A percentile compares a stretch with the other conserved stretches of the same genome.
These are phyloP conservation scores for Penicillium silybi DNA, from an alignment of 495 filamentous ascomycete genomes.

Conservation along the genomic window DNA sequence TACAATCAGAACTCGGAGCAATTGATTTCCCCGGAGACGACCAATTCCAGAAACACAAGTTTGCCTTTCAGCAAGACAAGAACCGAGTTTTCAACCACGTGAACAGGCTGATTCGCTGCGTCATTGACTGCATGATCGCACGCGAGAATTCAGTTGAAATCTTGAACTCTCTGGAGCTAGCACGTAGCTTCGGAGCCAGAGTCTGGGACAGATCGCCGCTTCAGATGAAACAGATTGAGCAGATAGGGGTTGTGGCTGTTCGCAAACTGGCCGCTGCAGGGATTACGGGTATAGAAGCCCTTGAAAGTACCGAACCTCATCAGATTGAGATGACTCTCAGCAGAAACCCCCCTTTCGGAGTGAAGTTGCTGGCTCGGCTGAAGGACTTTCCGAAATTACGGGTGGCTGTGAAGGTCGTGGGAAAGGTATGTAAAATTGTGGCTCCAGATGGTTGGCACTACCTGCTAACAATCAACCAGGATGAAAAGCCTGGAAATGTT, in stretches of 20 bases:
- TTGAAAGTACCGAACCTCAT: conserved; percentile 62
- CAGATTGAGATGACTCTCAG: conserved; percentile 74
- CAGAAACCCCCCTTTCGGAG: conserved; percentile 80
- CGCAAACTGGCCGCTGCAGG: conserved; percentile 71
- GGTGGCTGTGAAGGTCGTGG: conserved; percentile 50
- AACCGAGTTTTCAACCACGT: conserved; percentile 66
- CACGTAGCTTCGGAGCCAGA: conserved; percentile 70
- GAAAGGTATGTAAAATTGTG: conserved; percentile 37
- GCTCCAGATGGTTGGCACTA: not conserved
- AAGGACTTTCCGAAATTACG: conserved; percentile 72
- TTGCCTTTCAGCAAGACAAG: conserved; percentile 66
- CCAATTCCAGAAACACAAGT: conserved; percentile 56
- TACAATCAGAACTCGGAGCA: conserved; percentile 76
- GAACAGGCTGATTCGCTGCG: conserved; percentile 72
- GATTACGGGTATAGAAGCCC: conserved; percentile 65
- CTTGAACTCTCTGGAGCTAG: conserved; percentile 71
- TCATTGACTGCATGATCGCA: conserved; percentile 76
- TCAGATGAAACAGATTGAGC: conserved; percentile 82
- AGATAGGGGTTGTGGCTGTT: conserved; percentile 73
- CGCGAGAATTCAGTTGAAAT: conserved; percentile 63
- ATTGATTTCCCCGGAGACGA: conserved; percentile 66
- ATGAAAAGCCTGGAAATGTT: conserved; percentile 41
- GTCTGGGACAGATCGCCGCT: conserved; percentile 84
- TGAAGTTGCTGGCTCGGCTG: conserved; percentile 58
- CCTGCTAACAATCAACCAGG: conserved; percentile 24